These are phyloP conservation scores for Quercus aquifolioides DNA, from an alignment of 306 rosid genomes.

Conservation along the genomic window DNA sequence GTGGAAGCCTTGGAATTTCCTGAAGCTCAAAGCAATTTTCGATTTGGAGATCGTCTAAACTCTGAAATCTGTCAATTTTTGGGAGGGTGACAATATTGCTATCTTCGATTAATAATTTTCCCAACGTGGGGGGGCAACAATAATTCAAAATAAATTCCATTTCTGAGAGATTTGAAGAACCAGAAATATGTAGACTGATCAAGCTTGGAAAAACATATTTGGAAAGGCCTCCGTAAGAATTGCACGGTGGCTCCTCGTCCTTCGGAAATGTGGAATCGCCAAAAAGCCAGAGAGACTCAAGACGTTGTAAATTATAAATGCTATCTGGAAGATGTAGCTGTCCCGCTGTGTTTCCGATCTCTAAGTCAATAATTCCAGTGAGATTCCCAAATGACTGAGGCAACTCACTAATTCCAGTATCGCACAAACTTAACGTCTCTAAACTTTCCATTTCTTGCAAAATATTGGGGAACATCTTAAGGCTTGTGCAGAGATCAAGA, in stretches of 20 bases:
- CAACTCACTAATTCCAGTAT: not conserved
- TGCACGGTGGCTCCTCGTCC: too few species aligned
- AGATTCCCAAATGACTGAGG: conserved; percentile 33
- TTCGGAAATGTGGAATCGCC: too few species aligned
- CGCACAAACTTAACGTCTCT: not conserved
- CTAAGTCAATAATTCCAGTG: conserved; percentile 27
- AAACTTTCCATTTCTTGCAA: not conserved
- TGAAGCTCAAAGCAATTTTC: fast-evolving
- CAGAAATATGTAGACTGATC: fast-evolving
- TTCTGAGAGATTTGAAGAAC: too few species aligned
- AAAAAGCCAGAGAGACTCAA: fast-evolving
- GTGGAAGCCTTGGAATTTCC: too few species aligned
- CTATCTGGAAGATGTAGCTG: too few species aligned
- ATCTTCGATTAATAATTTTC: fast-evolving
- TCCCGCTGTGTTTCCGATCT: fast-evolving
- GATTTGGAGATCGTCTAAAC: fast-evolving
- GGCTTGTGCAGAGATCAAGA: not conserved
- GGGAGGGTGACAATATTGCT: too few species aligned
- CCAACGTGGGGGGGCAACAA: too few species aligned
- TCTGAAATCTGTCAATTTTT: too few species aligned
- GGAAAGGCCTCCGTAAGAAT: too few species aligned
- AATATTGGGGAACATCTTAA: conserved; percentile 13
- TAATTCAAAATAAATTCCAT: too few species aligned
- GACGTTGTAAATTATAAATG: too few species aligned
- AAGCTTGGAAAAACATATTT: too few species aligned